Evolutionary conservation across 805 yeast genomes (phyloP).

Genomic region (Lipomyces mesembrius): DNA sequence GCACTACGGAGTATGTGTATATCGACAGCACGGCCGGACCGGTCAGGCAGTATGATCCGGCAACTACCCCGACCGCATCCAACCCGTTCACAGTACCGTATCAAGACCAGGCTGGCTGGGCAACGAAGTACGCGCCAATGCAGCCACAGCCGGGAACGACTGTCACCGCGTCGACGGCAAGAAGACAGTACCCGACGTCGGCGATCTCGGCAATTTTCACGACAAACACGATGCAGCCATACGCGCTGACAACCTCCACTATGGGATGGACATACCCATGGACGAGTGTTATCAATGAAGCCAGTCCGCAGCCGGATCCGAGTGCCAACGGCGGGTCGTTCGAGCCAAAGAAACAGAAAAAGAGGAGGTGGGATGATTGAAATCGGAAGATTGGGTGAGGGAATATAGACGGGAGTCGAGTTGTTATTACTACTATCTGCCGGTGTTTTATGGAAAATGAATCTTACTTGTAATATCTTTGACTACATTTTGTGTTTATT

Average conservation of each 20-base stretch:
- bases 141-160: constrained; percentile 80
- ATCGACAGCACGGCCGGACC: constrained; percentile 53
- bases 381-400: background rate
- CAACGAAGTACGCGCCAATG: constrained; percentile 86
- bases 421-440: background rate
- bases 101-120: constrained; percentile 72
- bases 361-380: constrained; percentile 30
- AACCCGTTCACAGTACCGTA: constrained; percentile 70
- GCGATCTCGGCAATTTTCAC: constrained; percentile 57
- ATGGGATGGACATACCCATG: constrained; percentile 77
- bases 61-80: constrained; percentile 50
- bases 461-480: background rate
- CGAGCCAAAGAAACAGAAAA: constrained; percentile 5
- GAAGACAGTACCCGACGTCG: constrained; percentile 68
- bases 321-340: constrained; percentile 19
- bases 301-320: constrained; percentile 52
- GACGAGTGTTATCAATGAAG: constrained; percentile 67
- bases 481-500: background rate
- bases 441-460: background rate
- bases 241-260: constrained; percentile 72
- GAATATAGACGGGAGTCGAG: background rate
- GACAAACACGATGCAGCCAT: constrained; percentile 53
- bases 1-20: constrained; percentile 52
- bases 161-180: constrained; percentile 67
- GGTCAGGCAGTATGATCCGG: constrained; percentile 50